A percentile compares a stretch with the other conserved stretches of the same genome.
These are phyloP conservation scores for Trifolium dubium DNA, from an alignment of 306 rosid genomes.

Conservation along the genomic window DNA sequence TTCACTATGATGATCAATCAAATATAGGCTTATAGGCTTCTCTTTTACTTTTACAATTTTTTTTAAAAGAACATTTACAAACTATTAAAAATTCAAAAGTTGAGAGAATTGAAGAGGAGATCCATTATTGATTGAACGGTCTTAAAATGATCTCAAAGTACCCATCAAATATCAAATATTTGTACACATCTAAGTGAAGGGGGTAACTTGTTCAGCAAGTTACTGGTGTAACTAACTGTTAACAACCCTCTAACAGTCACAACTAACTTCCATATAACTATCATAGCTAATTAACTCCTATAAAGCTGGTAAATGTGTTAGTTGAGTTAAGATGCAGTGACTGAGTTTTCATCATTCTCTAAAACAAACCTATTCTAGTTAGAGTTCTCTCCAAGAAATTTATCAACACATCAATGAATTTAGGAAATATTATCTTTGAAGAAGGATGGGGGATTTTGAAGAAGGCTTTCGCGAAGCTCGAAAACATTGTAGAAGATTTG, in stretches of 20 bases:
- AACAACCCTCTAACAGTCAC: neutral
- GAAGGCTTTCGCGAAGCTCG: neutral
- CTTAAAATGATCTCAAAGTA: no score
- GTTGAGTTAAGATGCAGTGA: neutral
- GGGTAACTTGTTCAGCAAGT: neutral
- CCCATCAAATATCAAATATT: no score
- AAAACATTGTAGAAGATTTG: neutral
- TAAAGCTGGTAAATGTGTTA: neutral
- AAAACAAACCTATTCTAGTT: neutral
- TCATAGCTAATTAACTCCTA: no score
- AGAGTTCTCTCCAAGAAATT: no score
- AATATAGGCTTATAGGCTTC: no score
- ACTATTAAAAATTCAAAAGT: no score
- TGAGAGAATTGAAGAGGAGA: no score
- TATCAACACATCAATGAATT: no score
- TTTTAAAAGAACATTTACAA: no score
- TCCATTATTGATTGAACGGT: no score
- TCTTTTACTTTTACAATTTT: no score
- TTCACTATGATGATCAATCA: no score
- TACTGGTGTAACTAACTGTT: neutral
- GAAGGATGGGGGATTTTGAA: neutral
- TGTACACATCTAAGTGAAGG: neutral
- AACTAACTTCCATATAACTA: neutral
- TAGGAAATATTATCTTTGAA: neutral
- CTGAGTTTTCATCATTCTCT: neutral